Evolutionary conservation across 768 basidiomycete species (phyloP), one percentile per base, ranked within the genome.

Genomic region (Bullera alba): DNA sequence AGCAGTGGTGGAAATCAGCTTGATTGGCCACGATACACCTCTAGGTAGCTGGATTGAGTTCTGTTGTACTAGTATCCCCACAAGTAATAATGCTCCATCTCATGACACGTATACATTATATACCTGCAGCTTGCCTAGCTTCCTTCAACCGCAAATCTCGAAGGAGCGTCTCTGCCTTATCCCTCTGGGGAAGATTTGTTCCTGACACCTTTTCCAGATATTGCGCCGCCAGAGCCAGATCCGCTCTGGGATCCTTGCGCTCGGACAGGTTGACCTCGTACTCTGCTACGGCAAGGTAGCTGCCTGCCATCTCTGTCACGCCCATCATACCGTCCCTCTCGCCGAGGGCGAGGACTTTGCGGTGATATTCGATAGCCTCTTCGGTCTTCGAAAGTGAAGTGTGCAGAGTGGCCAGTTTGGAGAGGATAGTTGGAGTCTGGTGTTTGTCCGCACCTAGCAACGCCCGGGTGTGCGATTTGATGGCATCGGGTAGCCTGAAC

Each of bases 401-500:
- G 48, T 71, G 65, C 4, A 73, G 52, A 2, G 54, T 46, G 19
- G 69, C 65, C 19, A 75, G 61, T 32, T 72, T 73, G 17, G 54
- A 29, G 2, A 72, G 58, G 45, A 73, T 71, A 0, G 52, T 54
- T 23, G 63, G 53, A 1, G 71, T 71, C 46, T 71, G 69, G 15
- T 55, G 21, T 12, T 53, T 36, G 44, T 73, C 73, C 12, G 71
- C 70, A 7, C 70, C 67, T 16, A 71, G 57, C 7, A 97, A 77
- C 12, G 93, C 92, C 34, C 91, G 86, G 59, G 88, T 87, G 56
- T 88, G 82, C 64, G 90, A 89, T 67, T 91, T 85, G 37, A 92
- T 83, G 15, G 95, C 91, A 71, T 97, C 92, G 52, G 83, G 79
- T 39, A 79, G 78, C 70, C 93, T 93, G 34, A 46, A 51, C 8